Evolutionary conservation across 2,329 filamentous ascomycete genomes (phyloP), one percentile per base, ranked within the genome.

Genomic region (Dactylellina leptospora): DNA sequence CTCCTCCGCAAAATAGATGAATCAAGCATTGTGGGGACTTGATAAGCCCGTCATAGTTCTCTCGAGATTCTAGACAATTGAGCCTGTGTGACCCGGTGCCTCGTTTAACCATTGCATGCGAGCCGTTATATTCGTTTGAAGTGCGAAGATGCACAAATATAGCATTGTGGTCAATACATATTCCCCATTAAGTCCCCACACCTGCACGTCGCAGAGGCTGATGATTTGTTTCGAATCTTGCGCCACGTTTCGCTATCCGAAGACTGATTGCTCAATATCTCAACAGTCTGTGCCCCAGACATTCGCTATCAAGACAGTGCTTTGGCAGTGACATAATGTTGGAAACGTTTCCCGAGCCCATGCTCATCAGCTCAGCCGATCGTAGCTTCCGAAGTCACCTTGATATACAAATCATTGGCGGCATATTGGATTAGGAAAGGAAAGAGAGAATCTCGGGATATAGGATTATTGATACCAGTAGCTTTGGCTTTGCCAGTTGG

Each of bases 231-330:
- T 55, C 63, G 63, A 44, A 61, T 54, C 53, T 60, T 50, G 53
- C 63, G 63, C 63, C 63, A 69, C 55, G 63, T 69, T 69, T 69
- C 63, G 63, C 63, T 55, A 69, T 69, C 55, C 63, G 54, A 61
- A 69, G 45, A 33, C 48, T 23, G 48, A 61, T 58, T 44, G 38
- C 28, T 51, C 25, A 33, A 25, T 44, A 25, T 51, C 38, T 44
- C 25, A 45, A 27, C 25, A 40, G n/a, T n/a, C n/a, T n/a, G n/a
- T n/a, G n/a, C n/a, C n/a, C n/a, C n/a, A n/a, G 13, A 54, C 18
- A 20, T 47, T 23, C 4, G 30, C 25, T 22, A 18, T 4, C 8
- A 47, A 16, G 13, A n/a, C n/a, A n/a, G n/a, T n/a, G n/a, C n/a
- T n/a, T n/a, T n/a, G n/a, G n/a, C n/a, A 13, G 36, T 69, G 63